A percentile compares a stretch with the other conserved stretches of the same genome.
Conservation (phyloP, 2,329 filamentous ascomycete species). For the Fusarium sp. region DNA sequence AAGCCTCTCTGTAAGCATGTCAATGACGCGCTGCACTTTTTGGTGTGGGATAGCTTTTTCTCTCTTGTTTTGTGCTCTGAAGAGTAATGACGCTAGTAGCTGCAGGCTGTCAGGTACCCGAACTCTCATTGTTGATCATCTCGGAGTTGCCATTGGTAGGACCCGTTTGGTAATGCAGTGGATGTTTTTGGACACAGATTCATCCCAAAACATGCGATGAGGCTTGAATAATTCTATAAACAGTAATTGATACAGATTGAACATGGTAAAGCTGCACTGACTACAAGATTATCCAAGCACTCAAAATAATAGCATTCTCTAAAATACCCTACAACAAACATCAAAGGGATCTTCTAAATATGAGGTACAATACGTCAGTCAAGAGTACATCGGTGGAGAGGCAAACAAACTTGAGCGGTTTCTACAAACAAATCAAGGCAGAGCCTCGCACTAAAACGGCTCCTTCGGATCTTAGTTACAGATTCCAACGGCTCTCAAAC, state of each 20-base stretch:
- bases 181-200: neutral
- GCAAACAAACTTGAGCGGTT: neutral
- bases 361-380: neutral
- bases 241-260: neutral
- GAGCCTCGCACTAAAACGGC: neutral
- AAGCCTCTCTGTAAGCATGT: constrained; percentile 1
- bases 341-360: neutral
- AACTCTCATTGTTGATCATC: neutral
- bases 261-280: neutral
- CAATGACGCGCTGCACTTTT: constrained; percentile 20
- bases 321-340: neutral
- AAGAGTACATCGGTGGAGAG: neutral
- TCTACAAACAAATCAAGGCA: constrained; percentile 6
- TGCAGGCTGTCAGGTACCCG: constrained; percentile 38
- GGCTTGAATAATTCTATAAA: neutral
- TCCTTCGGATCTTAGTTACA: neutral
- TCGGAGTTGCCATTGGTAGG: neutral
- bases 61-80: neutral
- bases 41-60: neutral
- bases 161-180: neutral
- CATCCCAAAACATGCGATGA: neutral
- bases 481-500: neutral
- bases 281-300: no score
- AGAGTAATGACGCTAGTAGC: constrained; percentile 15
- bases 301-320: neutral